Base-by-base conservation (phyloP, 129 eudicot species). In the Solidago caesia region DNA sequence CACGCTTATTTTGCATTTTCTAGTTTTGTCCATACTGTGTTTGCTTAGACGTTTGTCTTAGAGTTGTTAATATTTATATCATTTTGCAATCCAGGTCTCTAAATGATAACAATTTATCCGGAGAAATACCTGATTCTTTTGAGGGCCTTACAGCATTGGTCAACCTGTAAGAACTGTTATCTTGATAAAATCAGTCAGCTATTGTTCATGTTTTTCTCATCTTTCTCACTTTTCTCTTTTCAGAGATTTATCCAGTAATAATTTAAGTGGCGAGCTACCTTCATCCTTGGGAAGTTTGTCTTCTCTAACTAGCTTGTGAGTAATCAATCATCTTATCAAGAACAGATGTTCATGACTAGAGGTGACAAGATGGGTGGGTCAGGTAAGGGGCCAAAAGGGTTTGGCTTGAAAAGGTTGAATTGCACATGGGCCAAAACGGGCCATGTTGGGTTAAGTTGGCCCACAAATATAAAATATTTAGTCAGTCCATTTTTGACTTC, bases 91-190 rank as follows among this genome's bases (percentile, higher is more conserved):
- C 60, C 87, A 94, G 98, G 96, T 90, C 96, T 66, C 73, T 94
- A 60, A 88, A 94, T 81, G 82, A 80, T 82, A 94, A 94, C 77
- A 85, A 79, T 39, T 82, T 94, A 68, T 84, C 87, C 9, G 98
- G 98, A 70, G 98, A 88, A 74, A 83, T 94, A 82, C 98, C 98
- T 2, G 96, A 94, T 82, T 82, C 91, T 44, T 94, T 94, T 77
- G 80, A 65, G 72, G 87, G 87, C 71, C 93, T 90, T 41, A 72
- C 85, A 9, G 77, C 42, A 59, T 79, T 94, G 88, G 89, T 86
- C 70, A 90, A 87, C 72, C 86, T 94, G 98, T 94, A 83, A 11
- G 98, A 62, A 42, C 60, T 70, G 44, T 43, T 53, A 13, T 42
- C 47, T 72, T 70, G 42, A 64, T 44, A 49, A 8, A 33, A 47